Evolutionary conservation across 371 early-diverging fungal species (phyloP).

Genomic region (Dichotomocladium elegans): DNA sequence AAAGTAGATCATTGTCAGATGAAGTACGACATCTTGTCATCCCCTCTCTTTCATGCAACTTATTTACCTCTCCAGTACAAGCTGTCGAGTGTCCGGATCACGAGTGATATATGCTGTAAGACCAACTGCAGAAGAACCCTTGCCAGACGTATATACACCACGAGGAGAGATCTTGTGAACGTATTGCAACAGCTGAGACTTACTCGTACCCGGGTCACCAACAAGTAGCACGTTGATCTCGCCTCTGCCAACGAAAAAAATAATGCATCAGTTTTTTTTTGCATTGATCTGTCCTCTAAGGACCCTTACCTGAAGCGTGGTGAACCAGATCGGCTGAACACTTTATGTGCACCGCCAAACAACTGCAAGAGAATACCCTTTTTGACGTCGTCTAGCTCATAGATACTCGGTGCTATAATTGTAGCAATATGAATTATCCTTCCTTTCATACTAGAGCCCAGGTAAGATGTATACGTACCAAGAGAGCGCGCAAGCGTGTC

Average conservation of each 20-base stretch:
- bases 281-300: neutral
- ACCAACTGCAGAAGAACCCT: slow-evolving; percentile 99
- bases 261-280: no score
- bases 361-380: slow-evolving; percentile 96
- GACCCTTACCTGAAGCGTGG: slow-evolving; percentile 54
- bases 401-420: slow-evolving; percentile 96
- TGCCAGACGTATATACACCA: slow-evolving; percentile 99
- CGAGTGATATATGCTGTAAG: slow-evolving; percentile 98
- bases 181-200: slow-evolving; percentile 96
- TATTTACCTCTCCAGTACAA: slow-evolving; percentile 92
- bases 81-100: slow-evolving; percentile 95
- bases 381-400: slow-evolving; percentile 97
- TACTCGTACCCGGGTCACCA: slow-evolving; percentile 99
- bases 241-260: slow-evolving; percentile 62
- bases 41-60: neutral
- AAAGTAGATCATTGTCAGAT: neutral
- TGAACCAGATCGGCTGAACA: slow-evolving; percentile 65
- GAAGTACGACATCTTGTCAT: neutral
- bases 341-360: slow-evolving; percentile 96
- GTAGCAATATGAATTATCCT: neutral
- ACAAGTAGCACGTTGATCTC: slow-evolving; percentile 98
- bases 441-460: no score
- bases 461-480: slow-evolving; percentile 36
- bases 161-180: slow-evolving; percentile 96
- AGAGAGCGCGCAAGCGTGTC: slow-evolving; percentile 78